A percentile compares a stretch with the other conserved stretches of the same genome.
Conservation (phyloP, 2,329 filamentous ascomycete genomes). For the Curvularia eragrostidis region DNA sequence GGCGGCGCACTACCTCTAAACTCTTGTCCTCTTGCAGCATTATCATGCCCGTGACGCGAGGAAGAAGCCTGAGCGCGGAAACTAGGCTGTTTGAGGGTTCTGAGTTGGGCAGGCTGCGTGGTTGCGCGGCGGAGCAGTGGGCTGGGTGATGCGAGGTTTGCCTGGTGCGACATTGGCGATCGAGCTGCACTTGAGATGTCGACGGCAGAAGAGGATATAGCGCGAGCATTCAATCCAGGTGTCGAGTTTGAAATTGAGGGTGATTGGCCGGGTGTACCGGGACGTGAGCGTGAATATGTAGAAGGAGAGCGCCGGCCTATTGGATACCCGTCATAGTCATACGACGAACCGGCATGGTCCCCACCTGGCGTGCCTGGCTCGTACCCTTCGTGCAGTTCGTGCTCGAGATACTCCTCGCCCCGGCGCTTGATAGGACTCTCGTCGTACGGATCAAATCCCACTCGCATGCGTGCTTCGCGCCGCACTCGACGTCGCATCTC, state of each 20-base stretch:
- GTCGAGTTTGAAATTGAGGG: not conserved
- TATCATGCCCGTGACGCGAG: slow-evolving; percentile 22
- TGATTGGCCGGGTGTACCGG: slow-evolving; percentile 20
- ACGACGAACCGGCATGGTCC: slow-evolving; percentile 17
- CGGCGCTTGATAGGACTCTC: slow-evolving; percentile 71
- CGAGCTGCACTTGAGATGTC: slow-evolving; percentile 20
- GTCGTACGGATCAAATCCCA: slow-evolving; percentile 76
- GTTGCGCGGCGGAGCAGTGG: slow-evolving; percentile 46
- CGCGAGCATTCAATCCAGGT: slow-evolving; percentile 20
- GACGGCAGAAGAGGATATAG: slow-evolving; percentile 2
- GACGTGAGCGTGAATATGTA: slow-evolving; percentile 26
- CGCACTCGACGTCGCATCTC: slow-evolving; percentile 66
- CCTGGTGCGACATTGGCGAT: slow-evolving; percentile 3
- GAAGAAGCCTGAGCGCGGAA: not conserved
- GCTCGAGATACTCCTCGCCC: slow-evolving; percentile 70
- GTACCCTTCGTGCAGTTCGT: slow-evolving; percentile 32
- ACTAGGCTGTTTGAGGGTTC: slow-evolving; percentile 29
- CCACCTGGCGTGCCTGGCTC: slow-evolving; percentile 11
- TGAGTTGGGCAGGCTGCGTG: slow-evolving; percentile 37
- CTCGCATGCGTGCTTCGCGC: slow-evolving; percentile 64
- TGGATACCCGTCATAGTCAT: slow-evolving; percentile 43
- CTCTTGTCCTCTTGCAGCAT: not conserved
- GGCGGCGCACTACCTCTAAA: slow-evolving; percentile 23
- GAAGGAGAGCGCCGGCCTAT: slow-evolving; percentile 24
- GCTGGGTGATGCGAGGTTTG: slow-evolving; percentile 37